Conservation (phyloP, 805 yeast species). For the Metschnikowia orientalis region DNA sequence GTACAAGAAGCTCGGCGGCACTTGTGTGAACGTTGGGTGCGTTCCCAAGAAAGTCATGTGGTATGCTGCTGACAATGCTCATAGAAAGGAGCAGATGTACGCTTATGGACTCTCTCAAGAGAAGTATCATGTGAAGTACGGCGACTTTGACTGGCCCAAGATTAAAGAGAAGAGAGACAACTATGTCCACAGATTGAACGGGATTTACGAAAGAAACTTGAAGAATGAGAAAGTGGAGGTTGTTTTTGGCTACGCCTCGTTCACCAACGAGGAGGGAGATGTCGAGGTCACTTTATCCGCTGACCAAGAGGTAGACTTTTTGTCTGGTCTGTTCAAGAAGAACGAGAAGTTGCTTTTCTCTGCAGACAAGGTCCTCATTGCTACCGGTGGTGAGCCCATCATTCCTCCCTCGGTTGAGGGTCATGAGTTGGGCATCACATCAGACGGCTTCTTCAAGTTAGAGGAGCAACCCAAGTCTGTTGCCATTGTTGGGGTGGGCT, state of each 20-base stretch:
- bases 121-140: conserved; percentile 43
- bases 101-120: conserved; percentile 74
- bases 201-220: conserved; percentile 86
- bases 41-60: conserved; percentile 99
- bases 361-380: conserved; percentile 80
- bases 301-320: conserved; percentile 36
- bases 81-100: conserved; percentile 64
- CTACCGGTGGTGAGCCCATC: conserved; percentile 88
- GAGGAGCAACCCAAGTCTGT: conserved; percentile 84
- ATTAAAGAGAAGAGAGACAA: conserved; percentile 91
- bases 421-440: conserved; percentile 74
- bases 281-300: conserved; percentile 65
- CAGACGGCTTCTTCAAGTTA: conserved; percentile 87
- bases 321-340: conserved; percentile 33
- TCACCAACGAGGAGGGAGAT: conserved; percentile 56
- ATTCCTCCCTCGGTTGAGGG: conserved; percentile 72
- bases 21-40: conserved; percentile 99
- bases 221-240: conserved; percentile 85
- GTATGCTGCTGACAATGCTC: conserved; percentile 91
- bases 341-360: conserved; percentile 59
- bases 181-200: conserved; percentile 80
- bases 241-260: conserved; percentile 81
- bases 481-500: conserved; percentile 96
- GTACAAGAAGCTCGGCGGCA: conserved; percentile 76
- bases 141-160: conserved; percentile 72